Base-by-base conservation (phyloP, 2,329 filamentous ascomycete genomes). In the Talaromyces albobiverticillius region DNA sequence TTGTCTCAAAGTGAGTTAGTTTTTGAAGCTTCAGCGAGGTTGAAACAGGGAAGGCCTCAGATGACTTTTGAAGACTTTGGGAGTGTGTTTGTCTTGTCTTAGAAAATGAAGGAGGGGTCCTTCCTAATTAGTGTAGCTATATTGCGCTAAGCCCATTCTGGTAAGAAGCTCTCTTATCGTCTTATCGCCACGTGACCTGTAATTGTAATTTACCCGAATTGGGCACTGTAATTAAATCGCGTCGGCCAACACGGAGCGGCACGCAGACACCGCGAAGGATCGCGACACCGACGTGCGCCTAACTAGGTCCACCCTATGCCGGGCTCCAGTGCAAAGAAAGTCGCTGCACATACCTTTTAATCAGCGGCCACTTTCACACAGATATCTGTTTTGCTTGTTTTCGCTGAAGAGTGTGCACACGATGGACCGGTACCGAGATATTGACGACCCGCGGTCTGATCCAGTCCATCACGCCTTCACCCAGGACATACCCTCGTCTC, bases 401-500 rank as follows among this genome's bases (percentile, higher is more conserved):
- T 45, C 45, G 31, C 25, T 16, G 47, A 47, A 45, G 45, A 36
- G 46, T 32, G 11, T 23, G 14, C 31, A 40, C 9, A 47, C 8
- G 25, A 55, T 55, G 53, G 53, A 51, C 16, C 25, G 48, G 16
- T 42, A 47, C 42, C 51, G 51, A 38, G 38, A 47, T 48, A 18
- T 41, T 34, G 52, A 54, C 23, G 45, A 48, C 26, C 41, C 36
- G 10, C 41, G 43, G 47, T 55, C 53, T 38, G 53, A 55, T 51
- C 53, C 53, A n/a, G 53, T 55, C 10, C 53, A 41, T 7, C 26
- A 25, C 42, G 55, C 57, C 22, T 64, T 66, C 23, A 60, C 59
- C 32, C 66, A 69, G 53, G 67, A 71, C 42, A 62, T 73, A 55
- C 71, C 72, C 38, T 74, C 72, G 41, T 74, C 72, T 57, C 72